phyloP scores from a whole-genome alignment of 495 filamentous ascomycete species.

The Aspergillus ellipticus region DNA sequence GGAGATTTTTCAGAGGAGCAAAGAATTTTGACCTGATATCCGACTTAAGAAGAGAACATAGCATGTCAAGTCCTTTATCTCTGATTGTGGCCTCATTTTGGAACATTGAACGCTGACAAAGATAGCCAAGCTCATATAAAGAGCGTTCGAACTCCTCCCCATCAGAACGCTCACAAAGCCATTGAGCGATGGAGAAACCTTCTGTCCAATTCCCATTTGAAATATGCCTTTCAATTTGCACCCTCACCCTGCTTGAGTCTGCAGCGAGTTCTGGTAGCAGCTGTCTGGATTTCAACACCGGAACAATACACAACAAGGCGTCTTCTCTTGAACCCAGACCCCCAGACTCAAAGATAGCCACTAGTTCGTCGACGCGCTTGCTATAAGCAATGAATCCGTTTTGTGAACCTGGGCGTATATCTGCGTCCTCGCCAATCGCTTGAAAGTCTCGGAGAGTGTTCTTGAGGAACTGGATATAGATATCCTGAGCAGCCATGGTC shows the following conservation, averaged over 20 bases:
- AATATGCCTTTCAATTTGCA: slow-evolving; percentile 13
- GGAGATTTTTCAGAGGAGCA: neutral
- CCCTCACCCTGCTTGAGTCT: slow-evolving; percentile 16
- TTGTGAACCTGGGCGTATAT: slow-evolving; percentile 17
- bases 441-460: slow-evolving; percentile 8
- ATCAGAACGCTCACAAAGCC: slow-evolving; percentile 29
- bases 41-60: slow-evolving; percentile 1
- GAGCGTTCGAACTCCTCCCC: slow-evolving; percentile 25
- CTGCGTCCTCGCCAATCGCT: slow-evolving; percentile 18
- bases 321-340: slow-evolving; percentile 33
- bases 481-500: slow-evolving; percentile 36
- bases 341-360: slow-evolving; percentile 21
- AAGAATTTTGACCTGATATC: slow-evolving; percentile 18
- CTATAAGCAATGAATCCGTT: slow-evolving; percentile 16
- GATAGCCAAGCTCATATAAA: slow-evolving; percentile 24
- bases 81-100: slow-evolving; percentile 8
- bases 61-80: slow-evolving; percentile 10
- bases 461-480: slow-evolving; percentile 33
- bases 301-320: slow-evolving; percentile 35
- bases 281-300: slow-evolving; percentile 15
- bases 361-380: slow-evolving; percentile 23
- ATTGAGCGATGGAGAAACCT: slow-evolving; percentile 21
- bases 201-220: slow-evolving; percentile 18
- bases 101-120: slow-evolving; percentile 28
- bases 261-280: slow-evolving; percentile 27